Conservation (phyloP, 2,329 filamentous ascomycete species). For the Thielaviopsis punctulata region DNA sequence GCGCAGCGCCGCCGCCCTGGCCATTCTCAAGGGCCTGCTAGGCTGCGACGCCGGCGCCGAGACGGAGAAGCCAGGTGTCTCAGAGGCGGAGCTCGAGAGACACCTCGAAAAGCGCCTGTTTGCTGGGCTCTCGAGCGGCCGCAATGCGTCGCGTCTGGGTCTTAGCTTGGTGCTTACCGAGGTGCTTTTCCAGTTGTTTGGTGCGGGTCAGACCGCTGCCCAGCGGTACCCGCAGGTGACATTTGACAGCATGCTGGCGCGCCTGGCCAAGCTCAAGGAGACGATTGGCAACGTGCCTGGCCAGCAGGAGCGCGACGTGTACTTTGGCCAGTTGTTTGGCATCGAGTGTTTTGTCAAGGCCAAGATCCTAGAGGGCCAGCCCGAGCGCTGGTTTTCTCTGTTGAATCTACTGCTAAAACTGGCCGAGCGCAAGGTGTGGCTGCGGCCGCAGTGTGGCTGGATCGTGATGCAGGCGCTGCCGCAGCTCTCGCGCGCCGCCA, state of each 20-base stretch:
- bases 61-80: constrained; percentile 19
- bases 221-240: constrained; percentile 34
- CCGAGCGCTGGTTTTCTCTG: constrained; percentile 44
- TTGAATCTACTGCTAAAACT: constrained; percentile 57
- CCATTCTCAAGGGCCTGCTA: constrained; percentile 38
- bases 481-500: constrained; percentile 40
- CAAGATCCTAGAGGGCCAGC: constrained; percentile 45
- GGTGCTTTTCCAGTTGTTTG: constrained; percentile 54
- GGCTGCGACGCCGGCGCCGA: constrained; percentile 23
- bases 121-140: constrained; percentile 73
- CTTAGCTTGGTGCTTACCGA: constrained; percentile 83
- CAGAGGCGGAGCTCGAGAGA: constrained; percentile 35
- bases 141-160: constrained; percentile 74
- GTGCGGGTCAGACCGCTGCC: constrained; percentile 25
- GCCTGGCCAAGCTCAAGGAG: constrained; percentile 38
- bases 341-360: constrained; percentile 74
- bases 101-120: constrained; percentile 56
- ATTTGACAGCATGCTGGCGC: constrained; percentile 36
- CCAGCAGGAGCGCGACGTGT: constrained; percentile 72
- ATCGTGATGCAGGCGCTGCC: constrained; percentile 57
- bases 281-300: constrained; percentile 35
- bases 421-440: constrained; percentile 69
- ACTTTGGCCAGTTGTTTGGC: constrained; percentile 74
- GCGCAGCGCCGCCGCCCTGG: constrained; percentile 40
- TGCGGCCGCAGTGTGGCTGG: constrained; percentile 74